These are phyloP conservation scores for Cadophora malorum DNA, from an alignment of 2,329 filamentous ascomycete genomes.

Conservation along the genomic window DNA sequence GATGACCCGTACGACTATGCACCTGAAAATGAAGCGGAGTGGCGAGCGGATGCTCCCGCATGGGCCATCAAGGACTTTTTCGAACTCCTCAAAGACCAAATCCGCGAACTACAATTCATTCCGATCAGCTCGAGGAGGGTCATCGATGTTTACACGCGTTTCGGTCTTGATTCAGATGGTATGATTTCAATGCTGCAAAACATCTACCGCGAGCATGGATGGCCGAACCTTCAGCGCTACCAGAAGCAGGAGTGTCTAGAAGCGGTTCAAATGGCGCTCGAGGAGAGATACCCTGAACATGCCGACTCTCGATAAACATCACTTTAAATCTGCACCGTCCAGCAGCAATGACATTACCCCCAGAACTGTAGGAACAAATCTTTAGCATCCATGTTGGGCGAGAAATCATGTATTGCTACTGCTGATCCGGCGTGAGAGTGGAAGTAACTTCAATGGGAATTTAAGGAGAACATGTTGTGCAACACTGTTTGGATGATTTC, in stretches of 20 bases:
- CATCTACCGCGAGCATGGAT: conserved; percentile 18
- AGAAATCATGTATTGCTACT: no score
- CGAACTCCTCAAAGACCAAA: conserved; percentile 34
- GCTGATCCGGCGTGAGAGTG: no score
- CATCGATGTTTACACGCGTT: conserved; percentile 2
- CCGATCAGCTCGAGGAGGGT: conserved; percentile 24
- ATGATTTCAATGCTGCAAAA: conserved; percentile 14
- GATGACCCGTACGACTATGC: conserved; percentile 30
- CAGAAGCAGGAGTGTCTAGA: conserved; percentile 19
- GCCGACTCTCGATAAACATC: no score
- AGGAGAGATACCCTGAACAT: no score
- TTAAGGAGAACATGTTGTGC: no score
- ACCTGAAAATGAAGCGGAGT: conserved; percentile 21
- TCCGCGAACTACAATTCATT: conserved; percentile 28
- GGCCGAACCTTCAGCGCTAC: conserved; percentile 15
- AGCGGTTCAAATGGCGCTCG: conserved; percentile 5
- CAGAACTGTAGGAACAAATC: no score
- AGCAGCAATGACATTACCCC: no score
- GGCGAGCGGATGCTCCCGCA: conserved; percentile 22
- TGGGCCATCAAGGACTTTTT: conserved; percentile 33
- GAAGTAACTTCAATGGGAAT: no score
- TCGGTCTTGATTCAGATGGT: not conserved
- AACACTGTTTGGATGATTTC: no score
- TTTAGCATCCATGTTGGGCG: no score
- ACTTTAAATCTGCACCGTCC: no score